Conservation (phyloP, 352 stramenopile species). For the Peronospora destructor region DNA sequence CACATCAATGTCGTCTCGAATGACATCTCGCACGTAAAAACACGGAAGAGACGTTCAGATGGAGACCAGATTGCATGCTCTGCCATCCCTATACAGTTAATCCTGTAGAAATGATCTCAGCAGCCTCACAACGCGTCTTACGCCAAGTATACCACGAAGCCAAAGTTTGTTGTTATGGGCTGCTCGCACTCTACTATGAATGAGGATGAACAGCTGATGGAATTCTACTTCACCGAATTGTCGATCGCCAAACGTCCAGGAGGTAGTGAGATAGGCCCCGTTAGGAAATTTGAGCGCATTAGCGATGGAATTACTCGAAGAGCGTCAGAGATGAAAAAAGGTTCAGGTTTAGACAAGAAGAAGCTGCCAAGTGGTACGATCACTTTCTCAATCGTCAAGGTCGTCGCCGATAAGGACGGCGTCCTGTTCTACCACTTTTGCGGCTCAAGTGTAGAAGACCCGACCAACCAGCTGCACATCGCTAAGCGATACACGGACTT, state of each 20-base stretch:
- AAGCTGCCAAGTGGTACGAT: slow-evolving; percentile 11
- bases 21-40: slow-evolving; percentile 7
- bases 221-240: slow-evolving; percentile 19
- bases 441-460: slow-evolving; percentile 29
- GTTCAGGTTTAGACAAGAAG: slow-evolving; percentile 4
- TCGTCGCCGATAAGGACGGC: slow-evolving; percentile 25
- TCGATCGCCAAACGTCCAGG: slow-evolving; percentile 25
- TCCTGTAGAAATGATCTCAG: background rate
- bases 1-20: slow-evolving; percentile 6
- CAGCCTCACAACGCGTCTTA: slow-evolving; percentile 12
- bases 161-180: slow-evolving; percentile 13
- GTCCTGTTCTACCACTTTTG: slow-evolving; percentile 48
- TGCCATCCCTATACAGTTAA: slow-evolving; percentile 3
- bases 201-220: slow-evolving; percentile 20
- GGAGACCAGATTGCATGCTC: slow-evolving; percentile 9
- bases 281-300: background rate
- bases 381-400: slow-evolving; percentile 28
- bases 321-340: slow-evolving; percentile 1
- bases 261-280: slow-evolving; percentile 20
- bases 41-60: slow-evolving; percentile 19
- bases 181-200: slow-evolving; percentile 35
- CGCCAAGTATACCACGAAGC: slow-evolving; percentile 6
- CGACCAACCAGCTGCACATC: slow-evolving; percentile 32
- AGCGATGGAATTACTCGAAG: background rate
- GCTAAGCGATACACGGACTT: slow-evolving; percentile 72